phyloP scores from a whole-genome alignment of 352 stramenopile species.

The Pilasporangium apinafurcum region DNA sequence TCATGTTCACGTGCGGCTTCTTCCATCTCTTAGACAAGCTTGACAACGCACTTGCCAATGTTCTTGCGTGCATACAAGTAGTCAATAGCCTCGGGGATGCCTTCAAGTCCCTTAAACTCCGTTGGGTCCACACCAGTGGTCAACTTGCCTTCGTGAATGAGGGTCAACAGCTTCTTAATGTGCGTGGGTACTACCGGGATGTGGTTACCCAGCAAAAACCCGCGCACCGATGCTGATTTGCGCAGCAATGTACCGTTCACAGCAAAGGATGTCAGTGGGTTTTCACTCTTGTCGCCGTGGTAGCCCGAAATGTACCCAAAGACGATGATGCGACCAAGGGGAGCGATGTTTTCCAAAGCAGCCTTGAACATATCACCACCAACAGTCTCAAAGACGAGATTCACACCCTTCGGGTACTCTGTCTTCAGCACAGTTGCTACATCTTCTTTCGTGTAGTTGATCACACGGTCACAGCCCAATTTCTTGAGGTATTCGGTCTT shows the following conservation, averaged over 20 bases:
- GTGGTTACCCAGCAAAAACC: constrained; percentile 44
- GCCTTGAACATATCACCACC: constrained; percentile 46
- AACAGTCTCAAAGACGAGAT: constrained; percentile 66
- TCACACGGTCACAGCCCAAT: constrained; percentile 50
- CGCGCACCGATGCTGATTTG: constrained; percentile 28
- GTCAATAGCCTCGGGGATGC: constrained; percentile 25
- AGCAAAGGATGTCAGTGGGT: constrained; percentile 17
- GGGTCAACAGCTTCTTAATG: constrained; percentile 32
- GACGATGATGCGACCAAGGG: constrained; percentile 48
- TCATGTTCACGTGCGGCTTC: no score
- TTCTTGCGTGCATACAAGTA: constrained; percentile 33
- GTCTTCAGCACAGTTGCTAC: constrained; percentile 48
- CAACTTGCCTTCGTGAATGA: constrained; percentile 30
- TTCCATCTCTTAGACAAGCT: constrained; percentile 20
- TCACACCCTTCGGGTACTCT: constrained; percentile 58
- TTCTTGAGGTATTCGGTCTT: constrained; percentile 47
- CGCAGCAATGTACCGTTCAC: constrained; percentile 12
- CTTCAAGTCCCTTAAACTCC: constrained; percentile 22
- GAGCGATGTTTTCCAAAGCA: constrained; percentile 48
- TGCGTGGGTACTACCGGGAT: constrained; percentile 27
- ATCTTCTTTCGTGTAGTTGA: constrained; percentile 85
- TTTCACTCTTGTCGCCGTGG: constrained; percentile 8
- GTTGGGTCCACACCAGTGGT: constrained; percentile 15
- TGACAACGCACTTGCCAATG: constrained; percentile 43
- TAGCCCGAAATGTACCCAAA: constrained; percentile 54